phyloP scores from a whole-genome alignment of 2,329 filamentous ascomycete species.

The Fusarium dlaminii region DNA sequence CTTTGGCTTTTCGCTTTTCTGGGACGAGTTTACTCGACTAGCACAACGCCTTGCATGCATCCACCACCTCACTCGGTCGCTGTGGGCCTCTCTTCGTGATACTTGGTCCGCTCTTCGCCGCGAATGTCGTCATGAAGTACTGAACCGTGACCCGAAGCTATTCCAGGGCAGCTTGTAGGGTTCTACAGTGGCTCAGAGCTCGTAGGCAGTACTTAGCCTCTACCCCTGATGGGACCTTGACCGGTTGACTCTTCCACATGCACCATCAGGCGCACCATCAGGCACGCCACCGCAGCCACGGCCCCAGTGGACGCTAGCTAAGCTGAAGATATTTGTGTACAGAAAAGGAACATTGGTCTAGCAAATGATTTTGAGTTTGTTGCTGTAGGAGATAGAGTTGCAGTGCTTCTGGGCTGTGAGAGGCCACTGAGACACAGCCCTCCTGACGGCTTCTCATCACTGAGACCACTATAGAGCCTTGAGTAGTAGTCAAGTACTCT shows the following conservation, averaged over 20 bases:
- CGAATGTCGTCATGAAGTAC: conserved; percentile 17
- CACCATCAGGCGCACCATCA: conserved; percentile 33
- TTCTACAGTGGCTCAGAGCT: neutral
- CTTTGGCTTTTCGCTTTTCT: conserved; percentile 37
- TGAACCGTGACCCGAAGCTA: neutral
- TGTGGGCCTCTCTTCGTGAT: conserved; percentile 34
- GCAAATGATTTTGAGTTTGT: neutral
- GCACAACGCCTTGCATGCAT: conserved; percentile 43
- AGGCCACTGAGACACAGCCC: neutral
- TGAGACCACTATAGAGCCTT: neutral
- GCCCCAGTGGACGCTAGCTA: conserved; percentile 39
- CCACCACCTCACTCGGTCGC: conserved; percentile 38
- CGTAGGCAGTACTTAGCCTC: conserved; percentile 5
- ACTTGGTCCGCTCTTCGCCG: conserved; percentile 21
- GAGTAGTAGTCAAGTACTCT: conserved; percentile 30
- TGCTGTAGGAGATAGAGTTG: neutral
- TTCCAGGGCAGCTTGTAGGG: conserved; percentile 2
- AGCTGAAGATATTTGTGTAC: conserved; percentile 26
- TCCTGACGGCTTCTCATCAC: neutral
- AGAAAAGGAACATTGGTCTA: neutral
- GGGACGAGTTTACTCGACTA: conserved; percentile 38
- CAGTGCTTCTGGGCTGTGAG: neutral
- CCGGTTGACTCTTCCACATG: conserved; percentile 27
- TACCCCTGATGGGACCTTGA: conserved; percentile 26
- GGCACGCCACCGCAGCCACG: conserved; percentile 42